Base-by-base conservation (phyloP, 176 grass and related monocot genomes). In the Raddia distichophylla region DNA sequence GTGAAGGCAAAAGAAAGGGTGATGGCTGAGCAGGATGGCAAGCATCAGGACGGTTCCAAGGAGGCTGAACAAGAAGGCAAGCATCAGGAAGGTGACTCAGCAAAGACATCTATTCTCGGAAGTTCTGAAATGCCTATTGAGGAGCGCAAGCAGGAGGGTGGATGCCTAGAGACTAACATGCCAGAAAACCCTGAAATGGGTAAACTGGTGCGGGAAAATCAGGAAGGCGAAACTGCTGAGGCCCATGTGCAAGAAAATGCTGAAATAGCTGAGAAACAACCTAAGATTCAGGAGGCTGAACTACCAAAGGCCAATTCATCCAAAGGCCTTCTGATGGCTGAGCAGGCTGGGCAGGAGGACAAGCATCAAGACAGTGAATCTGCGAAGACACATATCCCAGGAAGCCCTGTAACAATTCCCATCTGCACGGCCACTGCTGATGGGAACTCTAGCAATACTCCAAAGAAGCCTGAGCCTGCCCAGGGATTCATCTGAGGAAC, bases 401-500 rank as follows among this genome's bases (percentile, higher is more conserved):
- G 82, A 83, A 87, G 85, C 60, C 76, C 83, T 70, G 85, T 81
- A 84, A 72, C 58, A 33, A 91, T 87, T 60, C 62, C 61, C 11
- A 59, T 87, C 62, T 72, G 64, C 58, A 52, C 55, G 32, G 73
- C 67, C 46, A 58, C 69, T 69, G 18, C 43, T 48, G 78, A 80
- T 37, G 81, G 62, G 35, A 78, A 89, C 35, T 76, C 81, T 56
- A 73, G 44, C 9, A 74, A 68, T 57, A 66, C 62, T 59, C 65
- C 83, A 37, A 61, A 82, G 77, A 88, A 91, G 67, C 71, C 88
- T 20, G 67, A 87, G 55, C 70, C 83, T 66, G 83, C 80, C 75
- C 77, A 89, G 75, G 79, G 88, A 84, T 88, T 86, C 43, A 62
- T 89, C 46, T 74, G 73, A 62, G 89, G 80, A 83, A 43, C 80